Conservation (phyloP, 2,329 filamentous ascomycete species). For the Beauveria medogensis region DNA sequence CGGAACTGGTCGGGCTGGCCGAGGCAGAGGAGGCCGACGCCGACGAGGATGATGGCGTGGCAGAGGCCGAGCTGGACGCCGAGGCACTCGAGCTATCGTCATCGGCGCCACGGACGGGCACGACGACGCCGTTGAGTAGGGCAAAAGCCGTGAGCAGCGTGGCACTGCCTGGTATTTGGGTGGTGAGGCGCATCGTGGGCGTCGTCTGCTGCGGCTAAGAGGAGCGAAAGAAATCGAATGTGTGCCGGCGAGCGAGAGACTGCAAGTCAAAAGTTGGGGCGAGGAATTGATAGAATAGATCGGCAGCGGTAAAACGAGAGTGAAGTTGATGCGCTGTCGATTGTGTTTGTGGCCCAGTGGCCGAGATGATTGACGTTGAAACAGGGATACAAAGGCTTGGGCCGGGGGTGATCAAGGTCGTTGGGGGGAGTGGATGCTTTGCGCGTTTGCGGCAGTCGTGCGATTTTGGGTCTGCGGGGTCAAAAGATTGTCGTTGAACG, state of each 20-base stretch:
- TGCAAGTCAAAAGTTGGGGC: not conserved
- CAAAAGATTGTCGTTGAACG: no score
- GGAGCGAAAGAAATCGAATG: not conserved
- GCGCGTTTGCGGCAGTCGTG: no score
- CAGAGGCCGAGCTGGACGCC: not conserved
- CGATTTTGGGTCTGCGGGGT: no score
- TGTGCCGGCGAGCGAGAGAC: not conserved
- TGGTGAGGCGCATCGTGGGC: not conserved
- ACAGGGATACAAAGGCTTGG: no score
- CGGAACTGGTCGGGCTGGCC: not conserved
- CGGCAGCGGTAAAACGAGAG: not conserved
- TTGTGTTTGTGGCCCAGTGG: not conserved
- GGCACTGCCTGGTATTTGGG: not conserved
- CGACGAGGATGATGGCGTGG: not conserved
- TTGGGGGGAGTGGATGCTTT: no score
- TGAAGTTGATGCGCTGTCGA: not conserved
- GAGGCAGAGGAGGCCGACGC: not conserved
- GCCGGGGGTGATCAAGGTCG: no score
- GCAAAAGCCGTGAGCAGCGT: conserved; percentile 4
- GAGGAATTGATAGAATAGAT: not conserved
- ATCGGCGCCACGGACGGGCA: conserved; percentile 1
- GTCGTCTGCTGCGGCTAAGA: not conserved
- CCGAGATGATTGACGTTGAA: no score
- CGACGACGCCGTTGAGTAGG: conserved; percentile 1
- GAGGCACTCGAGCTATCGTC: not conserved